Evolutionary conservation across 208 protist genomes (phyloP).

Genomic region (Naegleria gruberi): DNA sequence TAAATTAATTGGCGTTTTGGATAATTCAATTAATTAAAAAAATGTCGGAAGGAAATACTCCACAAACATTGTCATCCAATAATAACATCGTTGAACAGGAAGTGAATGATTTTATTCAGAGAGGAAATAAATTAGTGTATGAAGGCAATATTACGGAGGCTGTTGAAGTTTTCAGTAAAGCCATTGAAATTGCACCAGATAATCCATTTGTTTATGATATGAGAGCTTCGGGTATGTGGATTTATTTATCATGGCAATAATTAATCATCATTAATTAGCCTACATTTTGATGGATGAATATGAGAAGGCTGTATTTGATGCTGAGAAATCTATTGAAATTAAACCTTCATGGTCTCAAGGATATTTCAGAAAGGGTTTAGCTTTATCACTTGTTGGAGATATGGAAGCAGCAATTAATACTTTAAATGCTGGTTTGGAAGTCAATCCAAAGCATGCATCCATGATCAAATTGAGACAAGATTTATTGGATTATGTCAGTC

Average conservation of each 20-base stretch:
- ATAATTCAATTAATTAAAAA: background rate
- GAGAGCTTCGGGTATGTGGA: background rate
- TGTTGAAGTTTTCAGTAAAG: background rate
- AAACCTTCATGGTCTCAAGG: background rate
- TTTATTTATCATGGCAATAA: background rate
- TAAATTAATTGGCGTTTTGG: too few species aligned
- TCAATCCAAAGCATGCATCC: background rate
- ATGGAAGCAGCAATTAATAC: background rate
- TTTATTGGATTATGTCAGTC: background rate
- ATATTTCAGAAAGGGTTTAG: constrained; percentile 9
- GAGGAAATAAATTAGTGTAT: background rate
- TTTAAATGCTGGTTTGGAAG: background rate
- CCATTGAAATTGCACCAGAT: background rate
- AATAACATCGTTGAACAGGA: too few species aligned
- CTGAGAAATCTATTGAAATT: background rate
- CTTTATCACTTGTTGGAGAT: background rate
- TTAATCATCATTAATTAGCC: background rate
- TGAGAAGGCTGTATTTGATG: background rate
- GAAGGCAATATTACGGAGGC: background rate
- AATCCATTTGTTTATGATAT: background rate
- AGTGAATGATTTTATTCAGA: background rate
- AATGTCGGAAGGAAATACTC: too few species aligned
- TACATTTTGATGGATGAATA: background rate
- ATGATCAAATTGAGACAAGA: background rate
- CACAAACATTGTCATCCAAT: too few species aligned